Evolutionary conservation across 177 flowering plant species (phyloP).

Genomic region (Vitis hybrid): DNA sequence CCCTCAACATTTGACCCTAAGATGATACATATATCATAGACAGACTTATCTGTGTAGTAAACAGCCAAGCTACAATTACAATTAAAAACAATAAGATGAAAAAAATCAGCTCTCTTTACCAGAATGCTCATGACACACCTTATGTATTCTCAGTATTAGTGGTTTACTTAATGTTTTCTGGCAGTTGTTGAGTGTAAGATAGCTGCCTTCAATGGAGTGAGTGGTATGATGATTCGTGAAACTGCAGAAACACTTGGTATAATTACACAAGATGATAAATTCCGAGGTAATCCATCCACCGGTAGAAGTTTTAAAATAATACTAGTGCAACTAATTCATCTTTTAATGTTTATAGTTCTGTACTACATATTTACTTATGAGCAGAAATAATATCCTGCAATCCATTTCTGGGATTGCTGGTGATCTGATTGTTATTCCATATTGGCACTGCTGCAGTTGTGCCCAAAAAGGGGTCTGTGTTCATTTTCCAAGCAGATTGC

Average conservation of each 20-base stretch:
- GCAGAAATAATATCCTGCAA: background rate
- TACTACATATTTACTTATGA: background rate
- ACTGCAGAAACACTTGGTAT: conserved; percentile 89
- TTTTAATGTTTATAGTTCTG: no score
- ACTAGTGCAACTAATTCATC: no score
- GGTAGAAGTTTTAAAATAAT: background rate
- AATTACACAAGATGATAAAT: conserved; percentile 64
- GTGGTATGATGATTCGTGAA: conserved; percentile 90
- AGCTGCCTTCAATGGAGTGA: conserved; percentile 46
- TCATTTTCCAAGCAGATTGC: conserved; percentile 61
- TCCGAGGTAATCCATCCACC: conserved; percentile 51
- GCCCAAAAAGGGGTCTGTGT: conserved; percentile 70
- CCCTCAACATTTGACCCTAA: background rate
- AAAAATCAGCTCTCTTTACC: background rate
- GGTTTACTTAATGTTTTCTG: conserved; percentile 3
- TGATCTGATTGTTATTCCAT: conserved; percentile 1
- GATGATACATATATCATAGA: background rate
- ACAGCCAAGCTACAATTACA: background rate
- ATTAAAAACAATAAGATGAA: background rate
- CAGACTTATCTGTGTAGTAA: background rate
- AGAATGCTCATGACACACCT: background rate
- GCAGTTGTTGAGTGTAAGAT: conserved; percentile 68
- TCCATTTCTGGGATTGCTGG: background rate
- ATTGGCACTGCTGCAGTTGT: conserved; percentile 51
- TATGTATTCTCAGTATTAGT: background rate